Evolutionary conservation across 331 rosid genomes (phyloP), one percentile per base, ranked within the genome.

Genomic region (Cydonia oblonga): DNA sequence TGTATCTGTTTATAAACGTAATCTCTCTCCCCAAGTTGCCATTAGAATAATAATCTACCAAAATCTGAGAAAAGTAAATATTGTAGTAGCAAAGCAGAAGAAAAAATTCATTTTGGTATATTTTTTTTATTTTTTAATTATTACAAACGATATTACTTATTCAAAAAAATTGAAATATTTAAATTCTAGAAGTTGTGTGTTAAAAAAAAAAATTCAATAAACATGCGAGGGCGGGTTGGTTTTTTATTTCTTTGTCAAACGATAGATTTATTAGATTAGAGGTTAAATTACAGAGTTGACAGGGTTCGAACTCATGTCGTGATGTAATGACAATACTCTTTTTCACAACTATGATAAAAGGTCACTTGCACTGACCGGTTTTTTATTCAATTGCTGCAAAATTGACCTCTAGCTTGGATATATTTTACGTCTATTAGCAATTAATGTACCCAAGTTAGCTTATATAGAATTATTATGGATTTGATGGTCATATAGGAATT

Each of bases 301-400:
- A 0, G 0, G 1, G 1, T 35, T 35, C 40, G 4, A 35, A 35
- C 1, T 35, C 4, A 35, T 0, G 3, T 0, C 4, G 3, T 35
- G 40, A 0, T 33, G 12, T 11, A 33, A 33, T 2, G 4, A 9
- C 12, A 35, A 0, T 0, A 35, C 1, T 35, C 4, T 0, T 9
- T 35, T 35, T 1, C 1, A 35, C 1, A 1, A 35, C 4, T 35
- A 1, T 35, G 0, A 35, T 35, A 35, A 0, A 0, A 0, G 3
- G 1, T 1, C 13, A 35, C 42, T 35, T 35, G 40, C 40, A 3
- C 40, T 3, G 3, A 0, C 0, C n/a, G 7, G 8, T 5, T n/a
- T 32, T 54, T 20, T 11, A 70, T 32, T 5, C 9, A 15, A 54
- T 32, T n/a, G 49, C 25, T 22, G 7, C 64, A 42, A 60, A 22